Evolutionary conservation across 2,329 filamentous ascomycete genomes (phyloP).

Genomic region (Rutstroemia sp.): DNA sequence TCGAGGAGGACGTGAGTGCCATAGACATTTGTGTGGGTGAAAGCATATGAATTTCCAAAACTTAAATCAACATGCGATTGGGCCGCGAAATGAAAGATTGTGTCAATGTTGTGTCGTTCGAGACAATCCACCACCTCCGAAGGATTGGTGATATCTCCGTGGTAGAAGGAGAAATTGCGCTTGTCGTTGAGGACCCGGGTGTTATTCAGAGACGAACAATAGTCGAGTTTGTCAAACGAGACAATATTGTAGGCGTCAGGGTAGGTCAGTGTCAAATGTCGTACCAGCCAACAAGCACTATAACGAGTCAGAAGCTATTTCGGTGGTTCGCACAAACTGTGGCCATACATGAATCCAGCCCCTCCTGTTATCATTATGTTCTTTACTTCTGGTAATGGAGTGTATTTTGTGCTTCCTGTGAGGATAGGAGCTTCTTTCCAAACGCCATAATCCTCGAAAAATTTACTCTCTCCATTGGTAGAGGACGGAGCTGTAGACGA

Average conservation of each 20-base stretch:
- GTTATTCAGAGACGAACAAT: constrained; percentile 76
- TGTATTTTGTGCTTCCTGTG: constrained; percentile 62
- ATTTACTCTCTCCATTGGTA: constrained; percentile 26
- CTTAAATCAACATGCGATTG: constrained; percentile 77
- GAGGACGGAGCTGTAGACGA: constrained; percentile 11
- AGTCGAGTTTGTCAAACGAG: constrained; percentile 80
- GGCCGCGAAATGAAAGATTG: constrained; percentile 78
- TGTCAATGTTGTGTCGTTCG: constrained; percentile 66
- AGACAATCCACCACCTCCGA: constrained; percentile 64
- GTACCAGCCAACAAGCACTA: constrained; percentile 76
- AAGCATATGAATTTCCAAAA: constrained; percentile 75
- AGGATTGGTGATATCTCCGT: constrained; percentile 69
- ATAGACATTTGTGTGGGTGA: constrained; percentile 75
- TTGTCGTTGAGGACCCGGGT: constrained; percentile 59
- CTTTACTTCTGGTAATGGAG: constrained; percentile 59
- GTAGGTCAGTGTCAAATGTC: constrained; percentile 70
- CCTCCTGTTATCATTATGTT: constrained; percentile 82
- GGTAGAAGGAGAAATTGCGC: constrained; percentile 71
- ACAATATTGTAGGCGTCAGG: constrained; percentile 68
- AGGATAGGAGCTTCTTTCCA: constrained; percentile 68
- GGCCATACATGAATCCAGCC: constrained; percentile 73
- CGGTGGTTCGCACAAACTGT: constrained; percentile 6
- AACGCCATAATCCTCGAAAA: constrained; percentile 53
- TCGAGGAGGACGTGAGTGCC: constrained; percentile 80
- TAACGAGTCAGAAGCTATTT: constrained; percentile 15